Percentiles rank a stretch among this genome's conserved stretches.
These are phyloP conservation scores for Takakia lepidozioides DNA, from an alignment of 225 moss, liverwort and hornwort genomes.

Conservation along the genomic window DNA sequence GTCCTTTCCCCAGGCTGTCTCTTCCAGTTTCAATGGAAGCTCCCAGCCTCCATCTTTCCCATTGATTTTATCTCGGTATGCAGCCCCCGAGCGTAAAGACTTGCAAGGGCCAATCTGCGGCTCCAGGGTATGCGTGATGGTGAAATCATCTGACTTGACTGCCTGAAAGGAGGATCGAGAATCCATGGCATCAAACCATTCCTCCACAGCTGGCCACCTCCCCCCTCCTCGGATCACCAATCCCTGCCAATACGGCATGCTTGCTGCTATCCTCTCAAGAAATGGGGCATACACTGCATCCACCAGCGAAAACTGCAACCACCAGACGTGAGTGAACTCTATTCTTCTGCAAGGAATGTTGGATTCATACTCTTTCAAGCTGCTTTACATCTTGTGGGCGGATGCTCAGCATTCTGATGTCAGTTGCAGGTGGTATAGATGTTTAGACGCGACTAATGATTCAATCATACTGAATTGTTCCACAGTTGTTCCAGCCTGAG, in stretches of 20 bases:
- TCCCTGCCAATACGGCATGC: slow-evolving; percentile 80
- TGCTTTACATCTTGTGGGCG: too few species aligned
- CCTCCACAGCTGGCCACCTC: slow-evolving; percentile 64
- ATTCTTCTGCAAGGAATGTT: too few species aligned
- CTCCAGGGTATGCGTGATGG: slow-evolving; percentile 68
- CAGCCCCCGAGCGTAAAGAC: slow-evolving; percentile 32
- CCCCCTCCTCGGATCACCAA: slow-evolving; percentile 39
- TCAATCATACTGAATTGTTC: too few species aligned
- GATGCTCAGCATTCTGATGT: too few species aligned
- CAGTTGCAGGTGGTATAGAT: too few species aligned
- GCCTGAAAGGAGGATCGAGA: slow-evolving; percentile 64
- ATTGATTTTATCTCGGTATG: slow-evolving; percentile 51
- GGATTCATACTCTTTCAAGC: too few species aligned
- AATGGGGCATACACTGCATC: slow-evolving; percentile 76
- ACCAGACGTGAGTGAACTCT: too few species aligned
- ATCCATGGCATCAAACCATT: slow-evolving; percentile 83
- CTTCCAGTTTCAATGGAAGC: slow-evolving; percentile 62
- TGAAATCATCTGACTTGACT: slow-evolving; percentile 81
- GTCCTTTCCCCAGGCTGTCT: slow-evolving; percentile 80
- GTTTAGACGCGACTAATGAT: too few species aligned
- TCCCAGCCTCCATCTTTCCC: slow-evolving; percentile 72
- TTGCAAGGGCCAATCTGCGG: slow-evolving; percentile 64
- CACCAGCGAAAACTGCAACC: slow-evolving; percentile 64
- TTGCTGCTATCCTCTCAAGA: slow-evolving; percentile 75
- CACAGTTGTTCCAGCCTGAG: slow-evolving; percentile 61